Conservation (phyloP, 805 yeast genomes). For the Tetrapisispora pingtungensis region DNA sequence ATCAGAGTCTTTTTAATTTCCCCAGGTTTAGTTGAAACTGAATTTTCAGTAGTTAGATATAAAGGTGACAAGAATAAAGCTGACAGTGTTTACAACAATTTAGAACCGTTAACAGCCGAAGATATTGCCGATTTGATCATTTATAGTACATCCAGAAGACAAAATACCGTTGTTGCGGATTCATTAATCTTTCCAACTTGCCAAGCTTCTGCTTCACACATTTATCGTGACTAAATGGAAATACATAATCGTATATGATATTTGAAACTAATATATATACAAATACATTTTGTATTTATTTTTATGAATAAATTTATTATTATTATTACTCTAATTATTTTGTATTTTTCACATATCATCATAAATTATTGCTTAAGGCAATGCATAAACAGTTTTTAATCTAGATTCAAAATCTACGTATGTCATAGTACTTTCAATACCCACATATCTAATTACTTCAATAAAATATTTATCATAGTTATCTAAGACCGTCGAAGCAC, state of each 20-base stretch:
- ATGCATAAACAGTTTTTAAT: too few relatives aligned
- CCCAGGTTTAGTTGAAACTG: conserved; percentile 65
- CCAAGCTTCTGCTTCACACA: conserved; percentile 71
- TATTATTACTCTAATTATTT: too few relatives aligned
- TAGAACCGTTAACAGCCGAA: conserved; percentile 46
- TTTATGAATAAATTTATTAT: too few relatives aligned
- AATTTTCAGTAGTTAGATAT: conserved; percentile 50
- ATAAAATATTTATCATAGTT: conserved; percentile 27
- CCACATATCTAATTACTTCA: conserved; percentile 47
- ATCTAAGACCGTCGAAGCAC: conserved; percentile 24
- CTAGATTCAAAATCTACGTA: conserved; percentile 33
- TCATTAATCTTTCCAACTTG: conserved; percentile 72
- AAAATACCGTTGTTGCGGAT: conserved; percentile 58
- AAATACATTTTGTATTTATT: too few relatives aligned
- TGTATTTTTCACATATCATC: too few relatives aligned
- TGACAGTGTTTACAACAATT: conserved; percentile 43
- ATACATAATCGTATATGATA: too few relatives aligned
- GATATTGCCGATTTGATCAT: conserved; percentile 55
- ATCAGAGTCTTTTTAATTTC: conserved; percentile 58
- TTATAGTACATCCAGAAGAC: conserved; percentile 46
- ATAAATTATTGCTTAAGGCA: too few relatives aligned
- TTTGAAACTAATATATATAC: too few relatives aligned
- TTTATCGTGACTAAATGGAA: conserved; percentile 32
- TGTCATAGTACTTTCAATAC: conserved; percentile 36
- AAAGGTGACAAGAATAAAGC: conserved; percentile 48